Base-by-base conservation (phyloP, 805 yeast genomes). In the Metschnikowia santaceciliae region DNA sequence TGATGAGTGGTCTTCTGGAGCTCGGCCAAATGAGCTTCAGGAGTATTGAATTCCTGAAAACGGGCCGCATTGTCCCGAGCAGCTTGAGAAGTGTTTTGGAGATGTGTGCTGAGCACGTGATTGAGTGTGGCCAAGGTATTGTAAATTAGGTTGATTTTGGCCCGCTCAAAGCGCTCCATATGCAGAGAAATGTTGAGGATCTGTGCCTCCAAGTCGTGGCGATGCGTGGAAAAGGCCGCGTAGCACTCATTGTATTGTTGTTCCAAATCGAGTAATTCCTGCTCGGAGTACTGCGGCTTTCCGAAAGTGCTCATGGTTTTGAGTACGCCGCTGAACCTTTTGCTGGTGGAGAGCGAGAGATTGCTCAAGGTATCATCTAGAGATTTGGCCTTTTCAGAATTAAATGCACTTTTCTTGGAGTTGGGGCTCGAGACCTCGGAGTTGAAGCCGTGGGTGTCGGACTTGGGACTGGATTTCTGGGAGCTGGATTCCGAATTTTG, bases 91-190 rank as follows among this genome's bases (percentile, higher is more conserved):
- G 32, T 40, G 13, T 6, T 6, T 17, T 44, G 32, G 5, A 36
- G 26, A 11, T 44, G 47, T 14, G 39, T 23, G 54, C 67, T 64
- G 2, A 69, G 52, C 1, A 72, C 53, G 42, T 67, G 70, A 69
- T 67, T 70, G 15, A 74, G 58, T 46, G 61, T 63, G 3, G 70
- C 54, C 38, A 74, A 62, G 37, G 70, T 63, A 32, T 61, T 55
- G 54, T 70, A 71, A 4, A 71, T 53, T 10, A 71, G 46, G 47
- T 66, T 67, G 32, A 73, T 69, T 54, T 69, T 71, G 36, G 53
- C 49, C 37, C 53, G 64, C 54, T 74, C 78, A 52, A 74, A 74
- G 11, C 46, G 51, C 54, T 72, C 74, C 17, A 74, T 51, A 17
- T 51, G 41, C 44, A 61, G 60, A 1, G 68, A 36, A 17, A 54